phyloP scores from a whole-genome alignment of 176 grass and related monocot genomes.

The Oryza rufipogon region DNA sequence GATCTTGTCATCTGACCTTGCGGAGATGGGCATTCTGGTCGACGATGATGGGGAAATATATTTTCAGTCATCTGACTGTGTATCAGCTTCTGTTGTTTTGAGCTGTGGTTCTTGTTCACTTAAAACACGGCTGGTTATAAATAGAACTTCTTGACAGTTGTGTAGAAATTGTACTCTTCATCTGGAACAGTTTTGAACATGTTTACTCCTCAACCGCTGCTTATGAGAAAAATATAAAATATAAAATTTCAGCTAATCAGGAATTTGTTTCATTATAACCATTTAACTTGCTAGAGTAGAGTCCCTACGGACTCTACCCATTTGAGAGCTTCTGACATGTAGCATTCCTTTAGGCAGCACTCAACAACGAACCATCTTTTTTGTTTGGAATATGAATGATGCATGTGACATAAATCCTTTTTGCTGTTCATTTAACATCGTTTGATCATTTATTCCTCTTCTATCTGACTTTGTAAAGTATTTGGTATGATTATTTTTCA shows the following conservation, averaged over 20 bases:
- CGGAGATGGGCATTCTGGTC: conserved; percentile 51
- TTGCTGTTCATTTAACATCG: background rate
- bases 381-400: background rate
- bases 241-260: background rate
- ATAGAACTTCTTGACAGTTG: conserved; percentile 34
- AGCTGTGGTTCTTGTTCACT: conserved; percentile 61
- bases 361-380: background rate
- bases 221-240: background rate
- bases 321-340: background rate
- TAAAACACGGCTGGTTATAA: conserved; percentile 43
- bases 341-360: background rate
- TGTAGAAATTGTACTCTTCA: background rate
- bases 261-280: background rate
- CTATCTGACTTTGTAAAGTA: background rate
- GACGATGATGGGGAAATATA: conserved; percentile 35
- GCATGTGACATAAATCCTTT: background rate
- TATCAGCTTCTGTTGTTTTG: conserved; percentile 45
- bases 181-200: background rate
- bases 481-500: background rate
- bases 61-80: background rate
- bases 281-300: background rate
- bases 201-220: background rate
- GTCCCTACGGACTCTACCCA: background rate
- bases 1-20: conserved; percentile 43
- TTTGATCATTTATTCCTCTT: background rate